Conservation (phyloP, 805 yeast species). For the Cyberlindnera bimundalis region DNA sequence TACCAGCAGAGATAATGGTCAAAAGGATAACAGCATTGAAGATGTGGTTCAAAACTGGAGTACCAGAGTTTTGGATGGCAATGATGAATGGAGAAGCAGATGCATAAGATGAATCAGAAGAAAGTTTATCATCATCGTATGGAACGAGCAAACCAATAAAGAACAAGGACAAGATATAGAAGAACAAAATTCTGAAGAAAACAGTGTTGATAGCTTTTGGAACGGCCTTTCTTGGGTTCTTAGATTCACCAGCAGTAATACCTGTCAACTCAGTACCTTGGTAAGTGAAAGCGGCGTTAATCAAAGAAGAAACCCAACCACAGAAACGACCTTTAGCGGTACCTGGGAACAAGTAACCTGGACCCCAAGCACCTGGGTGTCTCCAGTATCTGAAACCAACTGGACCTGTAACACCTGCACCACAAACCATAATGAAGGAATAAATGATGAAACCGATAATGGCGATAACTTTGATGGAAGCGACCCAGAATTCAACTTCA, state of each 20-base stretch:
- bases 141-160: conserved; percentile 73
- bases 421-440: conserved; percentile 69
- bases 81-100: conserved; percentile 70
- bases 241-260: conserved; percentile 70
- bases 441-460: conserved; percentile 68
- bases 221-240: conserved; percentile 65
- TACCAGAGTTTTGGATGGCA: conserved; percentile 67
- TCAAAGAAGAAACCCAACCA: conserved; percentile 67
- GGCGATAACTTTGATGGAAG: conserved; percentile 62
- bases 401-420: conserved; percentile 67
- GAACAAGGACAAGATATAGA: conserved; percentile 61
- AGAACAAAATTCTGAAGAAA: conserved; percentile 58
- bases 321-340: conserved; percentile 54
- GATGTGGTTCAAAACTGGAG: conserved; percentile 60
- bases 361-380: conserved; percentile 74
- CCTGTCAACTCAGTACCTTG: conserved; percentile 80
- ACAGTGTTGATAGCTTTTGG: conserved; percentile 73
- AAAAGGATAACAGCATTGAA: conserved; percentile 67
- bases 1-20: conserved; percentile 76
- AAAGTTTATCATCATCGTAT: conserved; percentile 54
- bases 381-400: conserved; percentile 82
- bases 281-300: conserved; percentile 75
- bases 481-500: conserved; percentile 74
- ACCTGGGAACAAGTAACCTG: conserved; percentile 50
- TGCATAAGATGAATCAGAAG: conserved; percentile 35